Conservation (phyloP, 768 basidiomycete genomes). For the Melanogaster broomeanus region DNA sequence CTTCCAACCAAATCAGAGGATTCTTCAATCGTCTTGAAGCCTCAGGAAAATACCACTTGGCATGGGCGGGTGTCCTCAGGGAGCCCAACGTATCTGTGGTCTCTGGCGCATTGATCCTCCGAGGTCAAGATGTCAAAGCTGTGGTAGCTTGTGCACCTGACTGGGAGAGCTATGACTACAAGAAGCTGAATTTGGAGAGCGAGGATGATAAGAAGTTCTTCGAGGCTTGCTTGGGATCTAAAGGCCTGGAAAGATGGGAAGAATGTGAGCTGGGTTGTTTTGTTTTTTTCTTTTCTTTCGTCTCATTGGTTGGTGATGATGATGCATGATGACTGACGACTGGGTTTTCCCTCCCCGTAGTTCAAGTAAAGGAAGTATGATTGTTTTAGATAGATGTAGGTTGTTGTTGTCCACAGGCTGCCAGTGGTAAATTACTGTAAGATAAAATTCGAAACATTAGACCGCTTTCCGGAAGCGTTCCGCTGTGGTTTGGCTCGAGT, state of each 20-base stretch:
- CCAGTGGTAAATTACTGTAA: too few relatives aligned
- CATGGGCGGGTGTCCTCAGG: slow-evolving; percentile 90
- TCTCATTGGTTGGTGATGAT: slow-evolving; percentile 1
- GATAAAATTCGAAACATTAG: too few relatives aligned
- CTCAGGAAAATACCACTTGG: slow-evolving; percentile 96
- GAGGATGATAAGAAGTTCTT: slow-evolving; percentile 88
- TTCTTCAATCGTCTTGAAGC: slow-evolving; percentile 99
- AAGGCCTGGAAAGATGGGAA: slow-evolving; percentile 93
- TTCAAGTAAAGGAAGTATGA: slow-evolving; percentile 20
- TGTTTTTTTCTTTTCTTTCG: not conserved
- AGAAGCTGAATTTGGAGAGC: slow-evolving; percentile 72
- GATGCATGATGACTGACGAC: slow-evolving; percentile 3
- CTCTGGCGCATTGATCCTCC: slow-evolving; percentile 77
- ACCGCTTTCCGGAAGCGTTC: too few relatives aligned
- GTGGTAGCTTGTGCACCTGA: slow-evolving; percentile 85
- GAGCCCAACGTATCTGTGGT: slow-evolving; percentile 75
- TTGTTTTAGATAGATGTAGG: slow-evolving; percentile 27
- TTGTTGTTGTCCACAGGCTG: slow-evolving; percentile 7
- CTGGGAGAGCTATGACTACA: slow-evolving; percentile 87
- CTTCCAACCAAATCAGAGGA: slow-evolving; percentile 88
- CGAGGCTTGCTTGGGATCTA: slow-evolving; percentile 95
- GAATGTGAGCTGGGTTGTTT: slow-evolving; percentile 59
- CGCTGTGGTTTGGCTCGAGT: too few relatives aligned
- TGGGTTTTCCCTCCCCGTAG: slow-evolving; percentile 1
- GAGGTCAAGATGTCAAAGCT: slow-evolving; percentile 72